Evolutionary conservation across 805 yeast species (phyloP), one percentile per base, ranked within the genome.

Genomic region (Myxozyma mucilagina): DNA sequence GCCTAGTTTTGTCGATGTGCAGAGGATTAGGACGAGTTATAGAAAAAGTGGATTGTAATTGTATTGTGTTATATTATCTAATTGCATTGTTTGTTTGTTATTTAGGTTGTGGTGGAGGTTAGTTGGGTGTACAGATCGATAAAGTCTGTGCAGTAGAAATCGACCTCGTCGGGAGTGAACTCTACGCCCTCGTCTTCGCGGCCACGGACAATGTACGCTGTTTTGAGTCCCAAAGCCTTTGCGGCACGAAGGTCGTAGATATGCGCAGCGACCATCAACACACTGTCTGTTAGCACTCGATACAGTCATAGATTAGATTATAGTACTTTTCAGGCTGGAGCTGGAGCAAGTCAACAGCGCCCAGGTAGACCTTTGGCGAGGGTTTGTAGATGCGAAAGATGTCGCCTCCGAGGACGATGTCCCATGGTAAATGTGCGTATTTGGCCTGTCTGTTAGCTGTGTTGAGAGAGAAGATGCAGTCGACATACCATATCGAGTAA

Each of bases 201-300:
- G 24, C 31, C 39, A n/a, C 66, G 16, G n/a, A 39, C 50, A 0
- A 63, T 43, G 35, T 63, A 63, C 14, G 65, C 66, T 7, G 66
- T 63, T 3, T 53, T 43, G 29, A 63, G 18, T 3, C 66, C 66
- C 13, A 47, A 39, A 13, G 29, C 24, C 36, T 54, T 48, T 1
- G 66, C 66, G 11, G 66, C 66, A 13, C 53, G 45, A 39, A 61
- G 64, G 34, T 63, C 66, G 49, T 63, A 63, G 11, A 53, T 48
- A 53, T 63, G 66, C 7, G 66, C 66, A 4, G 66, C 66, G 14
- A 63, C 66, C 66, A 63, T 61, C 34, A 56, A 13, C 18, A 63
- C 45, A 16, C 65, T 59, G 14, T 14, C 7, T 20, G 36, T 14
- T n/a, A 34, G 58, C 43, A 57, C 36, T 29, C 29, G n/a, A 5